Conservation (phyloP, 108 stramenopile genomes). For the Fistulifera solaris region DNA sequence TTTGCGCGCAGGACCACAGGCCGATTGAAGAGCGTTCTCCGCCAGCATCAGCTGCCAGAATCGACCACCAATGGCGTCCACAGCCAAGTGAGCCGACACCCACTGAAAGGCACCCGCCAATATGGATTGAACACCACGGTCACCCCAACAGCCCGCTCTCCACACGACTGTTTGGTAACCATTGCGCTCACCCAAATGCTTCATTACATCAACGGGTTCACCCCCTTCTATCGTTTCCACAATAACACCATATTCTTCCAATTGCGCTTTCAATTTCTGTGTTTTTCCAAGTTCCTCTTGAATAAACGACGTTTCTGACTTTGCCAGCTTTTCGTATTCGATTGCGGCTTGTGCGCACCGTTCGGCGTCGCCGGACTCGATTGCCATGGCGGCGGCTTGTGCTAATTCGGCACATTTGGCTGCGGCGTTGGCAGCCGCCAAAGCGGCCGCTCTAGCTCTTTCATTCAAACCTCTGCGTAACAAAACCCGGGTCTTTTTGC, state of each 20-base stretch:
- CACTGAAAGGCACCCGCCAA: conserved; percentile 78
- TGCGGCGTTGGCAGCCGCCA: conserved; percentile 49
- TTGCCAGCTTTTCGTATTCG: conserved; percentile 56
- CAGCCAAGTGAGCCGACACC: conserved; percentile 81
- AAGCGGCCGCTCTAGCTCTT: conserved; percentile 65
- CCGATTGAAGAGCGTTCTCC: conserved; percentile 75
- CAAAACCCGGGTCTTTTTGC: conserved; percentile 69
- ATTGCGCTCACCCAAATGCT: conserved; percentile 67
- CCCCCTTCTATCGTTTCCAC: conserved; percentile 66
- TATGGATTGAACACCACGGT: conserved; percentile 57
- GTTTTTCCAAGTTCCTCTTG: conserved; percentile 56
- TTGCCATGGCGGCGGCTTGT: conserved; percentile 45
- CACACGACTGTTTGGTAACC: conserved; percentile 75
- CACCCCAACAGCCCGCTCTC: conserved; percentile 81
- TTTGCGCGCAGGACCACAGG: conserved; percentile 70
- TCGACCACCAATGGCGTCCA: conserved; percentile 72
- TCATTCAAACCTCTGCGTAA: conserved; percentile 66
- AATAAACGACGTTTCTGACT: conserved; percentile 48
- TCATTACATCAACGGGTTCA: conserved; percentile 79
- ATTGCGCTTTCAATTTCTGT: conserved; percentile 47
- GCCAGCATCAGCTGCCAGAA: conserved; percentile 89
- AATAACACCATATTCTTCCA: conserved; percentile 46
- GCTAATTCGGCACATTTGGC: conserved; percentile 31
- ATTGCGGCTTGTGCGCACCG: conserved; percentile 64
- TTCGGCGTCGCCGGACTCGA: conserved; percentile 79